These are phyloP conservation scores for Sporothrix luriei DNA, from an alignment of 2,329 filamentous ascomycete genomes.

Conservation along the genomic window DNA sequence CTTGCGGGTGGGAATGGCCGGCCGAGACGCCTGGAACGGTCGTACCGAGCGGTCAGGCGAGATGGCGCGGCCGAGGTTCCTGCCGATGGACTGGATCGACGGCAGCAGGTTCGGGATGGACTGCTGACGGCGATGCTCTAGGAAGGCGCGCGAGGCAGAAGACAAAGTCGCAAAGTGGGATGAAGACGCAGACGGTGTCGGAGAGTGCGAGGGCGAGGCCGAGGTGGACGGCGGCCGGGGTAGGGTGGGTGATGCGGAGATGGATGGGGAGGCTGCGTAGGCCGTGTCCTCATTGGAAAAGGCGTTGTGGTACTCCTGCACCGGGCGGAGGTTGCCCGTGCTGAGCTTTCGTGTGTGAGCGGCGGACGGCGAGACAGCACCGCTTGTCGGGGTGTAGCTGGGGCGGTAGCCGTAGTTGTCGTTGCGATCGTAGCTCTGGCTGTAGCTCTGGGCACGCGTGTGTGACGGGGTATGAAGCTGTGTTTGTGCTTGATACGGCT, in stretches of 20 bases:
- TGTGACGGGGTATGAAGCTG: constrained; percentile 8
- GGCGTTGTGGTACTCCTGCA: constrained; percentile 44
- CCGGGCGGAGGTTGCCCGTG: constrained; percentile 35
- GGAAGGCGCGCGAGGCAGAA: constrained; percentile 35
- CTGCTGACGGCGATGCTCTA: constrained; percentile 43
- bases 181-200: constrained; percentile 11
- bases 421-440: constrained; percentile 22
- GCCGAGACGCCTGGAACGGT: constrained; percentile 16
- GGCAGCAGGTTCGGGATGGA: constrained; percentile 46
- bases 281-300: constrained; percentile 39
- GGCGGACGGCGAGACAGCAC: background rate
- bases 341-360: constrained; percentile 19
- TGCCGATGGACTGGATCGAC: constrained; percentile 33
- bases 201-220: constrained; percentile 6
- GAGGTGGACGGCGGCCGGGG: constrained; percentile 26
- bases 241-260: constrained; percentile 8
- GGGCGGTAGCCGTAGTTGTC: constrained; percentile 32
- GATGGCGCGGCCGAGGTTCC: constrained; percentile 35
- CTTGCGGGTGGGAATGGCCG: constrained; percentile 35
- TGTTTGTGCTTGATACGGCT: constrained; percentile 22
- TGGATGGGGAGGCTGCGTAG: constrained; percentile 23
- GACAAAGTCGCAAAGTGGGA: constrained; percentile 32
- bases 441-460: constrained; percentile 29
- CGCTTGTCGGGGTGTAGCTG: constrained; percentile 31
- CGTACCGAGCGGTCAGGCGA: constrained; percentile 34